Conservation (phyloP, 305 asterid genomes). For the Ilex paraguariensis region DNA sequence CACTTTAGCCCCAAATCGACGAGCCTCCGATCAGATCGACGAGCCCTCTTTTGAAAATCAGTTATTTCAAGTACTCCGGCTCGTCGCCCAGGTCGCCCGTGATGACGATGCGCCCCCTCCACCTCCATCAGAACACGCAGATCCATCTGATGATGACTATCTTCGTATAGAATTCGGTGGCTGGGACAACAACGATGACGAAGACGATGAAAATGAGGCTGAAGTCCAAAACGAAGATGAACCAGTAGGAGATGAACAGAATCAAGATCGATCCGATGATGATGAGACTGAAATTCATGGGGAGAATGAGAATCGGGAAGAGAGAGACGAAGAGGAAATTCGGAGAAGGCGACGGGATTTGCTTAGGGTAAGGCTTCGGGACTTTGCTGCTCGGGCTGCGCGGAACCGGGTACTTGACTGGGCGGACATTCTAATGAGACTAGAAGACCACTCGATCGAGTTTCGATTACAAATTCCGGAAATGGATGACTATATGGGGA, state of each 20-base stretch:
- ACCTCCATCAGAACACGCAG: conserved; percentile 41
- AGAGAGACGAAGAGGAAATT: conserved; percentile 32
- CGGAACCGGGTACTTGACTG: conserved; percentile 71
- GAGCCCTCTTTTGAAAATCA: conserved; percentile 44
- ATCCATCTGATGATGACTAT: conserved; percentile 51
- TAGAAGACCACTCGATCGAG: conserved; percentile 76
- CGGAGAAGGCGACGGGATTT: conserved; percentile 46
- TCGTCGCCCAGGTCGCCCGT: conserved; percentile 59
- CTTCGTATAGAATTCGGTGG: conserved; percentile 65
- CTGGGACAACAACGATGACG: conserved; percentile 50
- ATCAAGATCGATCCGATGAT: conserved; percentile 14
- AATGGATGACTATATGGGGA: conserved; percentile 61
- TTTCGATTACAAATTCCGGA: conserved; percentile 56
- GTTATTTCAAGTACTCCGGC: conserved; percentile 64
- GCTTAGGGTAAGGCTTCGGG: conserved; percentile 54
- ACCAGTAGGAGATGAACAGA: conserved; percentile 13
- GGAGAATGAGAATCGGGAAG: background rate
- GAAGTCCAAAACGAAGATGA: conserved; percentile 43
- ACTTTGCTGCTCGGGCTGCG: conserved; percentile 57
- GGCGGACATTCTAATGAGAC: conserved; percentile 87
- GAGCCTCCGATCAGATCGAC: conserved; percentile 23
- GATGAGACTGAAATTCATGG: conserved; percentile 20
- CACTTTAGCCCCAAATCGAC: background rate
- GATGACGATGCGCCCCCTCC: conserved; percentile 61
- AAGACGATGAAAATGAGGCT: conserved; percentile 21